phyloP scores from a whole-genome alignment of 768 basidiomycete genomes.

The Suillus ampliporus region DNA sequence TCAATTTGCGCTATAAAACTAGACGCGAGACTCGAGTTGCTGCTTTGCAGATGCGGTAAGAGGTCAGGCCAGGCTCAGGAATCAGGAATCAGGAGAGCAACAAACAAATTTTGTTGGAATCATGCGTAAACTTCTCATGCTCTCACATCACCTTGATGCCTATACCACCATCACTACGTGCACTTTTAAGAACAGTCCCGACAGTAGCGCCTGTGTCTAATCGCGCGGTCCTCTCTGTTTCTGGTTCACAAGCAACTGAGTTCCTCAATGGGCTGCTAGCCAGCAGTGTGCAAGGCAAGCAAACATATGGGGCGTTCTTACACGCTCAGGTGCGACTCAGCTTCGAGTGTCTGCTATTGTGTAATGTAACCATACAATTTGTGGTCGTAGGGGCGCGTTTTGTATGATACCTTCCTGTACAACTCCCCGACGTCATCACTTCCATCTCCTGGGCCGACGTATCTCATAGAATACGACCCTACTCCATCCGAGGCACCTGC shows the following conservation, averaged over 20 bases:
- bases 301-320: slow-evolving; percentile 74
- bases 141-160: slow-evolving; percentile 23
- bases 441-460: slow-evolving; percentile 51
- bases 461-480: slow-evolving; percentile 75
- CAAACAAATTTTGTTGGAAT: not conserved
- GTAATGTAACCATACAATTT: slow-evolving; percentile 12
- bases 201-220: slow-evolving; percentile 66
- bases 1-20: not conserved
- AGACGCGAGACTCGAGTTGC: not conserved
- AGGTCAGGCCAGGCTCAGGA: not conserved
- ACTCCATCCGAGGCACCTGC: slow-evolving; percentile 62
- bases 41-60: not conserved
- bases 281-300: slow-evolving; percentile 52
- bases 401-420: slow-evolving; percentile 90
- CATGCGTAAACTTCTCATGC: slow-evolving; percentile 11
- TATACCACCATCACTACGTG: slow-evolving; percentile 46
- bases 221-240: slow-evolving; percentile 73
- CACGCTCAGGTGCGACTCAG: slow-evolving; percentile 71
- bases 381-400: slow-evolving; percentile 73
- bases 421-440: slow-evolving; percentile 47
- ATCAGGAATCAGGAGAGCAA: slow-evolving; percentile 1
- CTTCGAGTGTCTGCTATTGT: slow-evolving; percentile 13
- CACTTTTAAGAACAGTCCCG: slow-evolving; percentile 53
- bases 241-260: slow-evolving; percentile 78
- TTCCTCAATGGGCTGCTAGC: slow-evolving; percentile 84